Percentiles rank a stretch among this genome's conserved stretches.
Evolutionary conservation across 164 flowering plant genomes (phyloP).

Genomic region (Stephania cephalantha): DNA sequence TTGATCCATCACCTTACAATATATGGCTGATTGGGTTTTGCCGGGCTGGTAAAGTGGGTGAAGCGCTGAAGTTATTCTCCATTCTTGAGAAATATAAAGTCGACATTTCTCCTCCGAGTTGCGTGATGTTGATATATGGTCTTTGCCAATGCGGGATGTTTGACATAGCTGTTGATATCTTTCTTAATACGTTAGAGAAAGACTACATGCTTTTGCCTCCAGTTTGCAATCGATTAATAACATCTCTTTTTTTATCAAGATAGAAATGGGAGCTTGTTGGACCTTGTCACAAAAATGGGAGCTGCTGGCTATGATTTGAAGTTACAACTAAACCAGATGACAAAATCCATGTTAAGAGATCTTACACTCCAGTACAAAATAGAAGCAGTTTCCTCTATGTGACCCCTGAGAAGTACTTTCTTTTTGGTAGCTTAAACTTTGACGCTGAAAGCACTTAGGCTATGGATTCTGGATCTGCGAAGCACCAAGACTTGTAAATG

Average conservation of each 20-base stretch:
- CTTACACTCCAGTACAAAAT: background rate
- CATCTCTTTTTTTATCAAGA: conserved; percentile 28
- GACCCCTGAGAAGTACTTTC: background rate
- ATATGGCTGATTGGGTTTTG: conserved; percentile 67
- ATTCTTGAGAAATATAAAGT: conserved; percentile 41
- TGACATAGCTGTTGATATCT: conserved; percentile 49
- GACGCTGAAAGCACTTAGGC: background rate
- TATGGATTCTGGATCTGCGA: background rate
- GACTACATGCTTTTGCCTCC: conserved; percentile 39
- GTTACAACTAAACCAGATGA: conserved; percentile 24
- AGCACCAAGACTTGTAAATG: background rate
- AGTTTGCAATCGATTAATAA: conserved; percentile 46
- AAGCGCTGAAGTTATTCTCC: conserved; percentile 52
- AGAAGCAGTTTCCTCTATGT: background rate
- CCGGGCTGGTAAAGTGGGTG: conserved; percentile 35
- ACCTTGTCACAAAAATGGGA: conserved; percentile 42
- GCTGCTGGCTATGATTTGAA: conserved; percentile 52
- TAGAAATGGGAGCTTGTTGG: conserved; percentile 24
- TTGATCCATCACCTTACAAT: conserved; percentile 52
- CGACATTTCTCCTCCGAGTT: conserved; percentile 48
- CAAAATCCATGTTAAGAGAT: conserved; percentile 21
- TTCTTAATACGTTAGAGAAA: conserved; percentile 49
- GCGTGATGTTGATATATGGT: conserved; percentile 49
- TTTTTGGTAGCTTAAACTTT: background rate
- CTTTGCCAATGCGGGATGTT: conserved; percentile 39